Evolutionary conservation across 805 yeast genomes (phyloP).

Genomic region (Pichia phayaonensis): DNA sequence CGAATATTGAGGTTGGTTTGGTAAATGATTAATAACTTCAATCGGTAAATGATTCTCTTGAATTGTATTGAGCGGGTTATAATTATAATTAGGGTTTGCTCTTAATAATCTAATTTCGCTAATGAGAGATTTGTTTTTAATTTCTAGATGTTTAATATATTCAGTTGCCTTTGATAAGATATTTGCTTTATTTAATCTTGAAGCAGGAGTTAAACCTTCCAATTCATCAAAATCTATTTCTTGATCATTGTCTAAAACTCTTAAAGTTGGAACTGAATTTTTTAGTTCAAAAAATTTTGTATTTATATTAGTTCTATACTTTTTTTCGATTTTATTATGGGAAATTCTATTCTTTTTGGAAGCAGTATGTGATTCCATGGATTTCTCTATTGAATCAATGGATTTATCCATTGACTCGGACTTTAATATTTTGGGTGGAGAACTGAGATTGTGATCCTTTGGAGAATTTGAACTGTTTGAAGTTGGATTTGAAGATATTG

Average conservation of each 20-base stretch:
- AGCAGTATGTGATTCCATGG: neutral
- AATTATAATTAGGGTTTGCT: conserved; percentile 3
- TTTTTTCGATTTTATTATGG: conserved; percentile 76
- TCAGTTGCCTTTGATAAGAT: conserved; percentile 73
- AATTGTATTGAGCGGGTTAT: conserved; percentile 1
- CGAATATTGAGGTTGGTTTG: conserved; percentile 3
- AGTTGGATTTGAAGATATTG: neutral
- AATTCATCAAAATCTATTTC: conserved; percentile 36
- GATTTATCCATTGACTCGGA: neutral
- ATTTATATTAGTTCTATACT: conserved; percentile 72
- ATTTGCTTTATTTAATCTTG: conserved; percentile 70
- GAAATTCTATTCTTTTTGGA: conserved; percentile 50
- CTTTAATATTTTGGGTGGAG: neutral
- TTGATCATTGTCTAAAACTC: conserved; percentile 40
- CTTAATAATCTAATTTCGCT: conserved; percentile 39
- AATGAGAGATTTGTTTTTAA: conserved; percentile 42
- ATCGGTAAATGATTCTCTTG: conserved; percentile 3
- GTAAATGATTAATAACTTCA: conserved; percentile 6
- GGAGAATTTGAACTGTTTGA: neutral
- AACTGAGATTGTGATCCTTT: neutral
- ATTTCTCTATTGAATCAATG: no score
- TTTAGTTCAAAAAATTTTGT: conserved; percentile 60
- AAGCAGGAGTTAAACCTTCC: conserved; percentile 71
- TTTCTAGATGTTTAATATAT: conserved; percentile 66
- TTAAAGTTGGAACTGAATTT: conserved; percentile 71